phyloP scores from a whole-genome alignment of 1,284 basidiomycete genomes.

The Thecaphora thlaspeos region DNA sequence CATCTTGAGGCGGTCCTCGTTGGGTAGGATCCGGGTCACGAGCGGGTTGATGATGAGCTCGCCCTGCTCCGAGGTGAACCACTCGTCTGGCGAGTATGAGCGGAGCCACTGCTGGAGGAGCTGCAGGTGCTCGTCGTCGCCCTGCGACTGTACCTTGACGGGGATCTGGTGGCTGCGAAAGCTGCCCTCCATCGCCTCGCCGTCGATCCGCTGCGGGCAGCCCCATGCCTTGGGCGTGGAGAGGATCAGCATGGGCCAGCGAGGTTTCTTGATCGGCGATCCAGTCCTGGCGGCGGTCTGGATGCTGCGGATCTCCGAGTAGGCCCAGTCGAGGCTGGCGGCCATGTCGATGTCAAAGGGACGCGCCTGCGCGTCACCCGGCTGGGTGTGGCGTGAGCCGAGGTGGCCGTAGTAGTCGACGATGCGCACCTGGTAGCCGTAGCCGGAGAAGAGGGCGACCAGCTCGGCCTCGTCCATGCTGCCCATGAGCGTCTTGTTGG shows the following conservation, averaged over 20 bases:
- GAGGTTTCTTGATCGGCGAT: constrained; percentile 74
- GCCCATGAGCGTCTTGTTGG: constrained; percentile 80
- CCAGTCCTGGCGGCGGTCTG: constrained; percentile 74
- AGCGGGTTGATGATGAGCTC: constrained; percentile 55
- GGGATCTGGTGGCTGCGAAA: constrained; percentile 74
- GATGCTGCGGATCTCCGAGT: constrained; percentile 63
- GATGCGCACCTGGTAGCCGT: constrained; percentile 67
- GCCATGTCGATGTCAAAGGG: constrained; percentile 65
- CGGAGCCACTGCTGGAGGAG: constrained; percentile 70
- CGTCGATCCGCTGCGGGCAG: constrained; percentile 68
- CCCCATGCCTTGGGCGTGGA: constrained; percentile 73
- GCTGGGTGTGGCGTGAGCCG: constrained; percentile 65
- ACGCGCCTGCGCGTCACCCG: constrained; percentile 56
- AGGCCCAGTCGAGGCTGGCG: constrained; percentile 72
- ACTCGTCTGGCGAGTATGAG: constrained; percentile 52
- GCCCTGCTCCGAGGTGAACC: constrained; percentile 59
- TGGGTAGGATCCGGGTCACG: constrained; percentile 66
- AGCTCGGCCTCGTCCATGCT: constrained; percentile 86
- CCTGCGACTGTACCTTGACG: constrained; percentile 69
- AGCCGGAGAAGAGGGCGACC: constrained; percentile 66
- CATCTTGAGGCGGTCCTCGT: constrained; percentile 64
- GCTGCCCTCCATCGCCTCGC: constrained; percentile 73
- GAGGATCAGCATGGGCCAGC: constrained; percentile 80
- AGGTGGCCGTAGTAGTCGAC: constrained; percentile 68
- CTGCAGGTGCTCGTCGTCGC: constrained; percentile 64